Percentiles rank a stretch among this genome's conserved stretches.
Conservation (phyloP, 2,329 filamentous ascomycete genomes). For the Amesomyces nigricolor region DNA sequence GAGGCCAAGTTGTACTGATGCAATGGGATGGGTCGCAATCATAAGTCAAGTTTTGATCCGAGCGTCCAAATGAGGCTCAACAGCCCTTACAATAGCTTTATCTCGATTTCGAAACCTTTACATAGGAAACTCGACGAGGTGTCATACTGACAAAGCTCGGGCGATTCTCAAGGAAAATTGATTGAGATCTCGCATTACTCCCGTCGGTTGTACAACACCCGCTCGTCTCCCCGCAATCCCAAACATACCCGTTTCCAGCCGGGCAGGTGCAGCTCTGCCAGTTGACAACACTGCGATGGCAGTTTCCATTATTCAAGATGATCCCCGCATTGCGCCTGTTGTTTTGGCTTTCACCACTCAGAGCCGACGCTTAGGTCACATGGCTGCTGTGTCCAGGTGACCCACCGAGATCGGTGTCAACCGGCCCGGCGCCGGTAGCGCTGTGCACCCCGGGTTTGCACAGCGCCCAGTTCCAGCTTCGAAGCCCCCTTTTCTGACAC, state of each 20-base stretch:
- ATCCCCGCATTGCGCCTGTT: not conserved
- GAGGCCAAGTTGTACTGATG: too few relatives aligned
- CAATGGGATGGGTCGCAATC: too few relatives aligned
- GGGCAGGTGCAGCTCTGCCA: not conserved
- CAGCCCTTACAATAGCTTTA: too few relatives aligned
- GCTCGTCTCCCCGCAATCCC: not conserved
- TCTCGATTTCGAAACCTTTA: too few relatives aligned
- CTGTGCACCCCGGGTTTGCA: slow-evolving; percentile 1
- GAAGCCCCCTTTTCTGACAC: slow-evolving; percentile 19
- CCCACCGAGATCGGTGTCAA: slow-evolving; percentile 26
- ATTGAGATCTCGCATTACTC: too few relatives aligned
- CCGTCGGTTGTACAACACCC: not conserved
- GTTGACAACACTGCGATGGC: slow-evolving; percentile 3
- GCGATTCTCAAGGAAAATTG: too few relatives aligned
- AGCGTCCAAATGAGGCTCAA: too few relatives aligned
- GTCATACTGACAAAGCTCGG: too few relatives aligned
- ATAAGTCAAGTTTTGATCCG: too few relatives aligned
- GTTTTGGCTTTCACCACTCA: not conserved
- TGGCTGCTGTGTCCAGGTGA: slow-evolving; percentile 18
- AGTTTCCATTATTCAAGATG: slow-evolving; percentile 13
- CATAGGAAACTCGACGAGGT: too few relatives aligned
- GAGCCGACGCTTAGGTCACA: slow-evolving; percentile 15
- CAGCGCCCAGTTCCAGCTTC: slow-evolving; percentile 1
- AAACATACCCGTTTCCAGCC: too few relatives aligned
- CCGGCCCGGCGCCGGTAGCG: slow-evolving; percentile 12